phyloP scores from a whole-genome alignment of 2,329 filamentous ascomycete species.

The Fusarium setosum region DNA sequence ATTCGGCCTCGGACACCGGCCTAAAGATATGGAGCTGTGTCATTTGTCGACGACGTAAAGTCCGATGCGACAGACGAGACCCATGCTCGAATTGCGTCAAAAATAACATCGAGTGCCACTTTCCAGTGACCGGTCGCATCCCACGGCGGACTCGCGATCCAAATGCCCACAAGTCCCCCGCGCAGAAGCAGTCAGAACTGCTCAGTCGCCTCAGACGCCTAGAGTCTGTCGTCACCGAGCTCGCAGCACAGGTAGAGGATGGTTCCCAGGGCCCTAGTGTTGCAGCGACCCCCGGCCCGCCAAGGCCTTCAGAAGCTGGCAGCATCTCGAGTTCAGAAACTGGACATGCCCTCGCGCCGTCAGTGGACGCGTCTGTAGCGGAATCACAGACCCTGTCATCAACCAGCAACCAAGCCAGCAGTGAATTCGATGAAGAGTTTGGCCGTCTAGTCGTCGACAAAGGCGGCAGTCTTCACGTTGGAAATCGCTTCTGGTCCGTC shows the following conservation, averaged over 20 bases:
- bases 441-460: slow-evolving; percentile 42
- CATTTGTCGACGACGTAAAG: slow-evolving; percentile 46
- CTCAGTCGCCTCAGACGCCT: slow-evolving; percentile 44
- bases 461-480: slow-evolving; percentile 42
- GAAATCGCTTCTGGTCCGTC: slow-evolving; percentile 47
- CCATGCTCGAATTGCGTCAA: slow-evolving; percentile 45
- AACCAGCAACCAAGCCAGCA: slow-evolving; percentile 4
- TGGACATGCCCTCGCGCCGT: slow-evolving; percentile 9
- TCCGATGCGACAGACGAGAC: slow-evolving; percentile 45
- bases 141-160: slow-evolving; percentile 40
- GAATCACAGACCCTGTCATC: slow-evolving; percentile 10
- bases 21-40: slow-evolving; percentile 48
- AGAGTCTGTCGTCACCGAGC: slow-evolving; percentile 46
- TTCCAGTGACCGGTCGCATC: slow-evolving; percentile 46
- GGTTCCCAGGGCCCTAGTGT: not conserved
- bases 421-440: slow-evolving; percentile 45
- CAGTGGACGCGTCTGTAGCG: slow-evolving; percentile 13
- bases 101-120: slow-evolving; percentile 44
- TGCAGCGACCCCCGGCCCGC: not conserved
- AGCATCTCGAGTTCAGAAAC: slow-evolving; percentile 4
- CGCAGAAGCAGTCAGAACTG: slow-evolving; percentile 46
- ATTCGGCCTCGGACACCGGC: slow-evolving; percentile 14
- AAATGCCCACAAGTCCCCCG: slow-evolving; percentile 27
- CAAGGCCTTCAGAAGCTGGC: not conserved
- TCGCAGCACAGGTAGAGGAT: slow-evolving; percentile 46